phyloP scores from a whole-genome alignment of 176 grass and related monocot genomes.

The Aegilops umbellulata region DNA sequence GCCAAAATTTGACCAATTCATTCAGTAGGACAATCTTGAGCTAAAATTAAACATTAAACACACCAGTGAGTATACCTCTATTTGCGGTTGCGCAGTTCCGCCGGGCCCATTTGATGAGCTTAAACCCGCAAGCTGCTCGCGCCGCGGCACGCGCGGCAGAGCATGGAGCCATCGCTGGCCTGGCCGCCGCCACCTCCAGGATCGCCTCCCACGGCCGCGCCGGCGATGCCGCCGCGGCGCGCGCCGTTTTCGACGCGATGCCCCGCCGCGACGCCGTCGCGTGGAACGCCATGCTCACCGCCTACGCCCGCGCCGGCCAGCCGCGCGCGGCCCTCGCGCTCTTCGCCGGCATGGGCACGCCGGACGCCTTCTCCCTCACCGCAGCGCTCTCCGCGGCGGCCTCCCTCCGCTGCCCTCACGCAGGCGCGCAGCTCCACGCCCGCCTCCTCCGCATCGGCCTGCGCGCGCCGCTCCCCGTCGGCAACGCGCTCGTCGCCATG shows the following conservation, averaged over 20 bases:
- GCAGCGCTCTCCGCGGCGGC: slow-evolving; percentile 39
- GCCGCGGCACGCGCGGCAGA: slow-evolving; percentile 25
- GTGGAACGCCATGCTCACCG: slow-evolving; percentile 79
- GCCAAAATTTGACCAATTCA: too few species aligned
- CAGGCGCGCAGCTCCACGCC: slow-evolving; percentile 53
- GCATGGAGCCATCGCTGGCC: slow-evolving; percentile 11
- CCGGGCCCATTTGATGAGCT: slow-evolving; percentile 15
- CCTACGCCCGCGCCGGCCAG: slow-evolving; percentile 39
- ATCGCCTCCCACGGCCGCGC: slow-evolving; percentile 38
- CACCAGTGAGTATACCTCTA: too few species aligned
- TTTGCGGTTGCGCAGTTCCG: too few species aligned
- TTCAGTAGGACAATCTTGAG: too few species aligned
- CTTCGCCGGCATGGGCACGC: slow-evolving; percentile 32
- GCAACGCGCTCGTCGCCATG: slow-evolving; percentile 68
- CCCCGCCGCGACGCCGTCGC: slow-evolving; percentile 49
- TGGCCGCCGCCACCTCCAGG: slow-evolving; percentile 55
- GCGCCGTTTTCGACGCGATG: slow-evolving; percentile 65
- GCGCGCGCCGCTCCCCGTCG: slow-evolving; percentile 41
- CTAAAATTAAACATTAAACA: too few species aligned
- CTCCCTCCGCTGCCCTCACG: neutral
- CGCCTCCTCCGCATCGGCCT: slow-evolving; percentile 49
- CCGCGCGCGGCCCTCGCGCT: slow-evolving; percentile 43
- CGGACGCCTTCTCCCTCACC: slow-evolving; percentile 60
- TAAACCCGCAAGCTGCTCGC: neutral
- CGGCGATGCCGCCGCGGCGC: slow-evolving; percentile 33